These are phyloP conservation scores for Tylopilus rubrobrunneus DNA, from an alignment of 768 basidiomycete genomes.

Conservation along the genomic window DNA sequence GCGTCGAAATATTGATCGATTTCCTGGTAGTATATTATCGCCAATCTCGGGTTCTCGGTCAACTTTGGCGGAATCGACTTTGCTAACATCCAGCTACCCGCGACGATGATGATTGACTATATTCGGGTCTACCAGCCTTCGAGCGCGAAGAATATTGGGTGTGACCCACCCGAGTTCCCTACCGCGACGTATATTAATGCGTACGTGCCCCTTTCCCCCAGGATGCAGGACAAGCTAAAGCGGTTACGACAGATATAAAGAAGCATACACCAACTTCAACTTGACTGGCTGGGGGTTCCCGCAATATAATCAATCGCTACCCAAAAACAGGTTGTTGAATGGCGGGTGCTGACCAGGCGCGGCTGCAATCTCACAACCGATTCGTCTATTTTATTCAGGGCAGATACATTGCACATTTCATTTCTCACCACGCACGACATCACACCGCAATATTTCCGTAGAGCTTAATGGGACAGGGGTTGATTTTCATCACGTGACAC, in stretches of 20 bases:
- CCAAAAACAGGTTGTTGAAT: constrained; percentile 51
- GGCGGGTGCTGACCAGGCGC: constrained; percentile 26
- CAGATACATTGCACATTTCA: not conserved
- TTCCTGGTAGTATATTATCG: constrained; percentile 54
- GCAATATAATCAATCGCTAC: constrained; percentile 49
- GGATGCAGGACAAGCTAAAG: not conserved
- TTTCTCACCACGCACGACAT: not conserved
- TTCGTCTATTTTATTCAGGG: not conserved
- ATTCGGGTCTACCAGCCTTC: constrained; percentile 40
- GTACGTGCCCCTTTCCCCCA: constrained; percentile 35
- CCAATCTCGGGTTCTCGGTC: constrained; percentile 65
- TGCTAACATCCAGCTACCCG: constrained; percentile 48
- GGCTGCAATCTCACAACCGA: not conserved
- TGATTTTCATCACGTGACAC: constrained; percentile 32
- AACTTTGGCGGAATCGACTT: constrained; percentile 69
- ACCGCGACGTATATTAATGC: constrained; percentile 72
- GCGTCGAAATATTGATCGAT: not conserved
- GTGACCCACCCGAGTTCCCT: constrained; percentile 69
- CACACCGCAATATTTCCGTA: not conserved
- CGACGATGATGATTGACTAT: constrained; percentile 76
- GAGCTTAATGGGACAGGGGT: not conserved
- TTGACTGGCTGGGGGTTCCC: constrained; percentile 40
- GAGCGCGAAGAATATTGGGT: constrained; percentile 50
- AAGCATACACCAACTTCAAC: constrained; percentile 44
- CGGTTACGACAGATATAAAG: constrained; percentile 30